Conservation (phyloP, 192 early-diverging fungal genomes). For the Backusella mclennaniae region DNA sequence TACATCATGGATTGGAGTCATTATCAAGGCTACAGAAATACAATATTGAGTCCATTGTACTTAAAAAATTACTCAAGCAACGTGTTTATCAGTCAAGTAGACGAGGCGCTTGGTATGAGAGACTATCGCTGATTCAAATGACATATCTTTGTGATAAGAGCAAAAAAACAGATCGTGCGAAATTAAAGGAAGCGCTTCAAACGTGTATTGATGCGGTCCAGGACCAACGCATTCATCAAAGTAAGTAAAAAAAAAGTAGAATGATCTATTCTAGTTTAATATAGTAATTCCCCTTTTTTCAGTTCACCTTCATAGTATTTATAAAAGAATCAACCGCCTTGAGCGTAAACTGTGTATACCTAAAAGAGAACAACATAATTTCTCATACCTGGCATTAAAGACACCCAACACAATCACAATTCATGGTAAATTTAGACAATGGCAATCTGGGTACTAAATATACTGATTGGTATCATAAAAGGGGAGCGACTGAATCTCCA, state of each 20-base stretch:
- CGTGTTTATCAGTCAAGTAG: conserved; percentile 48
- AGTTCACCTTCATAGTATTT: conserved; percentile 42
- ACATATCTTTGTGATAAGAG: conserved; percentile 41
- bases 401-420: conserved; percentile 38
- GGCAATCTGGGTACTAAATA: no score
- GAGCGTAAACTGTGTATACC: conserved; percentile 45
- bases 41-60: conserved; percentile 49
- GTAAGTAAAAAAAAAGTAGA: conserved; percentile 21
- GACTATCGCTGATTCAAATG: conserved; percentile 59
- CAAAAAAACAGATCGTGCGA: not conserved
- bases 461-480: not conserved
- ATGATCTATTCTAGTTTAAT: no score
- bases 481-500: conserved; percentile 32
- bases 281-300: not conserved
- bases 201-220: conserved; percentile 60
- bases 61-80: conserved; percentile 59
- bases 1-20: conserved; percentile 49
- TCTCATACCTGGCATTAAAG: conserved; percentile 41
- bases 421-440: conserved; percentile 19
- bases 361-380: conserved; percentile 48
- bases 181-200: conserved; percentile 37
- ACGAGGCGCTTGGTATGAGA: conserved; percentile 67
- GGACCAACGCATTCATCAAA: conserved; percentile 58
- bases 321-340: conserved; percentile 43
- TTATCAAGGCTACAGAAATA: conserved; percentile 56